Evolutionary conservation across 164 flowering plant genomes (phyloP), one percentile per base, ranked within the genome.

Genomic region (Stephania japonica): DNA sequence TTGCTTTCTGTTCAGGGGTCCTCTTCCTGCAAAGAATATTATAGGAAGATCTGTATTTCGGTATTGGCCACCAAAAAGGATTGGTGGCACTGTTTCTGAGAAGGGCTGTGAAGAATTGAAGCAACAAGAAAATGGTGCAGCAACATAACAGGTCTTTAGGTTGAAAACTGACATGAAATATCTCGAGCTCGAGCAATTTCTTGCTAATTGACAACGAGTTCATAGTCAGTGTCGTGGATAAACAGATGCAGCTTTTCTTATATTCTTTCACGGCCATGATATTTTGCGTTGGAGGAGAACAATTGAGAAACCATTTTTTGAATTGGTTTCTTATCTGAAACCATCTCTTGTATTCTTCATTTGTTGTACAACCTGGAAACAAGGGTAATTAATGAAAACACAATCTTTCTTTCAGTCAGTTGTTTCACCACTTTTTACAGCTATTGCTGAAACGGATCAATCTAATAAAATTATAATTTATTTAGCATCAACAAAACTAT

Each of bases 51-150:
- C 99, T 13, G 79, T 95, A 14, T 79, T 93, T 26, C 85, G 97
- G 23, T 95, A 95, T 74, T 95, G 99, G 98, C 98, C 99, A 4
- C 98, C 91, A 10, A 78, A 78, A n/a, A 83, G 99, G 78, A 77
- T 91, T 27, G 93, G 95, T 41, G 80, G 96, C 79, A 95, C 98
- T 8, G 79, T 91, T 69, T 72, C 71, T 25, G 90, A 93, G 23
- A 78, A 75, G 38, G 85, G 89, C 56, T 90, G 97, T 78, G 84
- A 86, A 13, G 75, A 80, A 74, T 32, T 32, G 38, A 87, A 87
- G 78, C 84, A 85, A 78, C 89, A 80, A 67, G 79, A 80, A 72
- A 84, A 65, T 70, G 68, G 44, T 59, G 24, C 50, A 4, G 65
- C 62, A 56, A 56, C 72, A 9, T 25, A 44, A 68, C 63, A 44